Base-by-base conservation (phyloP, 768 basidiomycete genomes). In the Brasilioporus rufonigricans region DNA sequence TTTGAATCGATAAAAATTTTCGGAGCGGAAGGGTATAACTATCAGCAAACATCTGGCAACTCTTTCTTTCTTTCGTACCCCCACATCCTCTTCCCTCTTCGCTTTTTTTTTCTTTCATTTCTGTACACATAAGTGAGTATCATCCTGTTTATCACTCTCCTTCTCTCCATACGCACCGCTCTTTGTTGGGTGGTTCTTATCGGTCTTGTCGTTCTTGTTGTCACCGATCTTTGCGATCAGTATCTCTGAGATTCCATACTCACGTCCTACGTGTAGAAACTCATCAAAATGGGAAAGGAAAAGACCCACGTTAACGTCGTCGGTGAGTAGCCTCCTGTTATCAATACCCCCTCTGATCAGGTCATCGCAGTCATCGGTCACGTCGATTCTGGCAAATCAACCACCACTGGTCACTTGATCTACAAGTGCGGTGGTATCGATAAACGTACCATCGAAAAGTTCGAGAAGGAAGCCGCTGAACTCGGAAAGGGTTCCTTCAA, bases 401-500 rank as follows among this genome's bases (percentile, higher is more conserved):
- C 97, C 79, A 99, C 97, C 71, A 99, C 97, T 66, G 97, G 97
- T 65, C 97, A 99, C 82, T 84, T 99, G 82, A 98, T 98, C 87
- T 98, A 98, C 92, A 97, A 99, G 88, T 99, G 97, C 76, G 97
- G 97, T 87, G 97, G 97, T 91, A 99, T 99, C 82, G 97, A 99
- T 77, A 99, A 98, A 85, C 93, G 93, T 87, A 94, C 93, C 74
- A 95, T 96, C 65, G 93, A 95, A 80, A 97, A 98, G 83, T 98
- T 98, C 83, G 97, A 99, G 85, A 99, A 99, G 88, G 97, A 99
- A 81, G 97, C 97, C 68, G 93, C 93, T 80, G 97, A 99, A 76
- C 91, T 99, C 73, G 97, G 97, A 74, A 99, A 99, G 83, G 93
- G 95, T 75, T 93, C 92, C 74, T 97, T 92, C 85, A 92, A 93